Evolutionary conservation across 2,329 filamentous ascomycete species (phyloP), one percentile per base, ranked within the genome.

Genomic region (Lecanicillium sp.): DNA sequence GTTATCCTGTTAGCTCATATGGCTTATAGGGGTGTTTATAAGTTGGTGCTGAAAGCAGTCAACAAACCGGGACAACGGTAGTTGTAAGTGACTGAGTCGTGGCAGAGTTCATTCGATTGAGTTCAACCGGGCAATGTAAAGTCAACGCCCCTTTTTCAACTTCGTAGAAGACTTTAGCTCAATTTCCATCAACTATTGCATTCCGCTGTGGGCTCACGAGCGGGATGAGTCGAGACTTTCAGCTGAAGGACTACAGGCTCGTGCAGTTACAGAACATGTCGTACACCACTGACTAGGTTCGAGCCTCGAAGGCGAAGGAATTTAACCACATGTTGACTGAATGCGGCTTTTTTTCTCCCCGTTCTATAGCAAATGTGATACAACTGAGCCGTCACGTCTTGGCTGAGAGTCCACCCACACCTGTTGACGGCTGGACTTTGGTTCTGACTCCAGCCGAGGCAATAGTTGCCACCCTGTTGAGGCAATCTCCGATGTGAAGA

Each of bases 321-420:
- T n/a, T n/a, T n/a, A n/a, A n/a, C n/a, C n/a, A n/a, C n/a, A n/a
- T n/a, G n/a, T n/a, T n/a, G n/a, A n/a, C n/a, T n/a, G n/a, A n/a
- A n/a, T n/a, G n/a, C n/a, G n/a, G n/a, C n/a, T n/a, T n/a, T n/a
- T n/a, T n/a, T n/a, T n/a, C n/a, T n/a, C n/a, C n/a, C n/a, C n/a
- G n/a, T n/a, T n/a, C n/a, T n/a, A n/a, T n/a, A n/a, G n/a, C 15
- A 29, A 32, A 19, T 21, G 12, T 30, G 3, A 10, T 27, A 15
- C 2, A 6, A 11, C 32, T 42, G 27, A 23, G 17, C 32, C 32
- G 30, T 7, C 17, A 3, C 10, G 10, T n/a, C 7, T 11, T 20
- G n/a, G 4, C 33, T 7, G n/a, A 5, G 30, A 46, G 20, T 17
- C 44, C 44, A 46, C 44, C 32, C 35, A 39, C 44, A 46, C 44